Evolutionary conservation across 1,284 basidiomycete species (phyloP), one percentile per base, ranked within the genome.

Genomic region (Irpex sp.): DNA sequence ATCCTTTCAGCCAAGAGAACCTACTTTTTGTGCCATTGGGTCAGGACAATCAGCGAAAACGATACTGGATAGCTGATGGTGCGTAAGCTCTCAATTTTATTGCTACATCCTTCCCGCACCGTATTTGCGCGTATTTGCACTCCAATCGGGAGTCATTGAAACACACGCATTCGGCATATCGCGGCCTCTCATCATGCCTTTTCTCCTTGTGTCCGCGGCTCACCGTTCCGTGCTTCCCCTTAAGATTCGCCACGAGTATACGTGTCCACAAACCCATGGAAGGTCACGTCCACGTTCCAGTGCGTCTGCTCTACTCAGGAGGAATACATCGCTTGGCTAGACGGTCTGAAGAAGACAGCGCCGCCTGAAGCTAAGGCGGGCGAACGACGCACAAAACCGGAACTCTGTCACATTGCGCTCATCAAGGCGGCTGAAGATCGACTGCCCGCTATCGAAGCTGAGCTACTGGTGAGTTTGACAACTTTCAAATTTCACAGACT

Each of bases 11-110:
- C 69, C 84, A 84, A 72, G 84, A 87, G 68, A 81, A 77, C 52
- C 75, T 93, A 57, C 82, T 85, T 65, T 77, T 91, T 55, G 65
- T 82, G 59, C 92, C 91, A 26, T 72, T 93, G 26, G 91, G 92
- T 56, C 90, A 91, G 70, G 91, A 93, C 73, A 76, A 72, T 57
- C 79, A 82, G 65, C 83, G 89, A 62, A 89, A 85, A 75, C 88
- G 91, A 59, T 93, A 86, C 74, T 93, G 91, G 91, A 77, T 87
- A 67, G 83, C 84, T 74, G 91, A 93, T 84, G 88, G 91, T 93
- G 78, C 80, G 91, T 90, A 78, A 78, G 76, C 77, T 68, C 47
- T 54, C 51, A 31, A 38, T 58, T 44, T 59, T 77, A 74, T 59
- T 64, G 49, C 73, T 73, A 26, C 19, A 72, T 44, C 40, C 72